Percentiles rank a stretch among this genome's conserved stretches.
phyloP scores from a whole-genome alignment of 169 alveolate genomes.

The Plasmodium vivax region DNA sequence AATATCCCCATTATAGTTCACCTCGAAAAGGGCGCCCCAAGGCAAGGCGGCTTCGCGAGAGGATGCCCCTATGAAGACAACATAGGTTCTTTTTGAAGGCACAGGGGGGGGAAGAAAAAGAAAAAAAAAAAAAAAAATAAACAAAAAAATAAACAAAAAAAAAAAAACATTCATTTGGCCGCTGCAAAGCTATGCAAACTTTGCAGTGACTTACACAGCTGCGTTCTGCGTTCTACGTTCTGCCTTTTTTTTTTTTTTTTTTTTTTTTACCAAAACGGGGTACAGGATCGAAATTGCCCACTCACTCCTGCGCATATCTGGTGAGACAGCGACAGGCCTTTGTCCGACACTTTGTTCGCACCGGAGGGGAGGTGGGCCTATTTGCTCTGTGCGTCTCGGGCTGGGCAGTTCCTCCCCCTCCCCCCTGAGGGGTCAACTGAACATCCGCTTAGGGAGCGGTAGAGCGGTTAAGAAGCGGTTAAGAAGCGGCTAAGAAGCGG shows the following conservation, averaged over 20 bases:
- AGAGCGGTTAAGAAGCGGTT: too few species aligned
- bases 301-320: not conserved
- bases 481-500: too few species aligned
- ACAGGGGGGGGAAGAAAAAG: not conserved
- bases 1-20: not conserved
- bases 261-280: not conserved
- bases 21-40: not conserved
- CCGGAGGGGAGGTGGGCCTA: not conserved
- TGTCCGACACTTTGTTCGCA: not conserved
- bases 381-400: not conserved
- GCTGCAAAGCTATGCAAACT: not conserved
- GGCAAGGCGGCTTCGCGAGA: not conserved
- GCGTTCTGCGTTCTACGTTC: not conserved
- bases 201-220: not conserved
- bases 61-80: not conserved
- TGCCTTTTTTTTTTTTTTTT: too few species aligned
- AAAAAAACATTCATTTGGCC: not conserved
- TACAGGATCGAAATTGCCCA: not conserved
- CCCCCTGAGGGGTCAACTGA: not conserved
- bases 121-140: not conserved
- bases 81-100: not conserved
- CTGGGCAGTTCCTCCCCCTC: not conserved
- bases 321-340: not conserved
- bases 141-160: not conserved
- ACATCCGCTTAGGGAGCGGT: not conserved